Conservation (phyloP, 2,329 filamentous ascomycete genomes). For the Cladosporium sp. region DNA sequence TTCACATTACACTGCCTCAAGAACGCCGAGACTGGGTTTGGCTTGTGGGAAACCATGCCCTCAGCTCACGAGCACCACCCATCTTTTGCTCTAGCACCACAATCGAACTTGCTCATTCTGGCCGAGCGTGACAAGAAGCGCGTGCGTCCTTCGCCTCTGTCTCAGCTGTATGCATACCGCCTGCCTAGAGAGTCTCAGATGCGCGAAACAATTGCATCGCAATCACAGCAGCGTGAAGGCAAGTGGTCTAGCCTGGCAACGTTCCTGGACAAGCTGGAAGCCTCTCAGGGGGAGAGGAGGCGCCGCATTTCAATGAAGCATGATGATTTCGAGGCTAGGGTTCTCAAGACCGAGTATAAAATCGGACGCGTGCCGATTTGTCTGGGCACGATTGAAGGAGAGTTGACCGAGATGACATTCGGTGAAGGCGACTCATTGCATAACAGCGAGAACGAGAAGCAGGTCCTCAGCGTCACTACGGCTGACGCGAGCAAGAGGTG, state of each 20-base stretch:
- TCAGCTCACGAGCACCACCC: conserved; percentile 31
- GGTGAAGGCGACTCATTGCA: conserved; percentile 8
- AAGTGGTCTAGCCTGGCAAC: conserved; percentile 10
- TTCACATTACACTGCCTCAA: conserved; percentile 21
- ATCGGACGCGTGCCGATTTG: conserved; percentile 27
- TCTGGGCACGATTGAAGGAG: conserved; percentile 24
- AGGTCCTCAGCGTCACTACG: conserved; percentile 22
- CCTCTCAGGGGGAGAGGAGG: not conserved
- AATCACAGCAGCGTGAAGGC: conserved; percentile 5
- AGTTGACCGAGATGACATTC: conserved; percentile 24
- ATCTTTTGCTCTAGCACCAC: conserved; percentile 22
- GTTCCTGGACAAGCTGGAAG: conserved; percentile 17
- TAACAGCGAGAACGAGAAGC: conserved; percentile 1
- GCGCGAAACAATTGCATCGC: conserved; percentile 15
- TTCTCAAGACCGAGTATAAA: conserved; percentile 5
- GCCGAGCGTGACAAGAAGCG: conserved; percentile 30
- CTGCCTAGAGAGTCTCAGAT: conserved; percentile 22
- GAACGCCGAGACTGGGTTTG: conserved; percentile 21
- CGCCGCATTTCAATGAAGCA: conserved; percentile 11
- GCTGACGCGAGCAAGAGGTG: conserved; percentile 23
- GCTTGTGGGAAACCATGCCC: conserved; percentile 30
- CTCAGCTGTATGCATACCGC: conserved; percentile 29
- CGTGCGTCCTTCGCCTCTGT: conserved; percentile 22
- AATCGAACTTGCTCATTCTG: conserved; percentile 23
- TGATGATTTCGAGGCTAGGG: conserved; percentile 5